A percentile compares a stretch with the other conserved stretches of the same genome.
These are phyloP conservation scores for Pseudocercospora fijiensis DNA, from an alignment of 2,329 filamentous ascomycete species.

Conservation along the genomic window DNA sequence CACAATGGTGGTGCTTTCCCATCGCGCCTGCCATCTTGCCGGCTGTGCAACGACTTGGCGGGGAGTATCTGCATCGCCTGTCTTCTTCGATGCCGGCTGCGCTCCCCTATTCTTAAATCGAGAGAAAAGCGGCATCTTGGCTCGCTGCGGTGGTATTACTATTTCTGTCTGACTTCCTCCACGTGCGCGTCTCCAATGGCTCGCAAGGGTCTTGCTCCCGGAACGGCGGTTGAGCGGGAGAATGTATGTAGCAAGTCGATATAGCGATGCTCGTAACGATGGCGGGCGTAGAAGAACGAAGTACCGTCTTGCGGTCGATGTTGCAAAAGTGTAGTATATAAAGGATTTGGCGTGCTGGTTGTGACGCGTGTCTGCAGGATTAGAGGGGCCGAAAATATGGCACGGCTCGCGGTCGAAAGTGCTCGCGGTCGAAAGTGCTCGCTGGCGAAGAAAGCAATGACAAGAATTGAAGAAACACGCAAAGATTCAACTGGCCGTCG, in stretches of 20 bases:
- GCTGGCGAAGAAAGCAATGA: neutral
- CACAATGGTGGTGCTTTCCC: slow-evolving; percentile 75
- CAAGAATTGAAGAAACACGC: neutral
- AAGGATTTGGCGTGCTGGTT: neutral
- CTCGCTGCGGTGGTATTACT: neutral
- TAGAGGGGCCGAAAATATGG: neutral
- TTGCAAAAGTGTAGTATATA: neutral
- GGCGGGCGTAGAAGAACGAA: slow-evolving; percentile 1
- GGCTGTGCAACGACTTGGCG: slow-evolving; percentile 62
- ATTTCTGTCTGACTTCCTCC: slow-evolving; percentile 1
- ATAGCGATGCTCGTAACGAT: neutral
- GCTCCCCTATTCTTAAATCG: slow-evolving; percentile 72
- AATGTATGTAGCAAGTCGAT: neutral
- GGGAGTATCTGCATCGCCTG: slow-evolving; percentile 37
- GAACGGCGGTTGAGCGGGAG: neutral
- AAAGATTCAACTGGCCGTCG: neutral
- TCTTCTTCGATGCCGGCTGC: slow-evolving; percentile 57
- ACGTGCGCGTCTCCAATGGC: slow-evolving; percentile 5
- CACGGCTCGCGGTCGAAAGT: neutral
- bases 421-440: neutral
- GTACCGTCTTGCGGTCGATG: slow-evolving; percentile 3
- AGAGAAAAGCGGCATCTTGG: slow-evolving; percentile 58
- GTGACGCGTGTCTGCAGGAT: neutral
- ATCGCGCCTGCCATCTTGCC: slow-evolving; percentile 75
- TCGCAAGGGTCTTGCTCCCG: slow-evolving; percentile 10